Percentiles rank a stretch among this genome's conserved stretches.
These are phyloP conservation scores for Daldinia vernicosa DNA, from an alignment of 495 filamentous ascomycete genomes.

Conservation along the genomic window DNA sequence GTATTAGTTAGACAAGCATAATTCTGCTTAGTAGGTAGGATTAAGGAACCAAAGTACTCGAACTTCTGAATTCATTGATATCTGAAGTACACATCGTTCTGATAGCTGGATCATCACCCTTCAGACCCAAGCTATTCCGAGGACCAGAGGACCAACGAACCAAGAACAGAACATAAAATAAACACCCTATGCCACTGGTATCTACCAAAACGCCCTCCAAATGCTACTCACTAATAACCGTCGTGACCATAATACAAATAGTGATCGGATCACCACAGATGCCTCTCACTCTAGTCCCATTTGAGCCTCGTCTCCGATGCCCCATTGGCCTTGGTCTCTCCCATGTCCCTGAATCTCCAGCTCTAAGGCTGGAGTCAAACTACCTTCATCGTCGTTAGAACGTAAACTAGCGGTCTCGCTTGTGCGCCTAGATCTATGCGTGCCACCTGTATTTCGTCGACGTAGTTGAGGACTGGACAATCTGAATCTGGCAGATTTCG, in stretches of 20 bases:
- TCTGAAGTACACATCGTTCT: not conserved
- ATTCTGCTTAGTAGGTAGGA: not conserved
- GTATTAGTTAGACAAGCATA: not conserved
- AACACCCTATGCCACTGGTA: conserved; percentile 38
- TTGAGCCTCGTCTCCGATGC: conserved; percentile 63
- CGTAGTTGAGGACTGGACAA: conserved; percentile 37
- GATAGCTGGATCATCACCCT: not conserved
- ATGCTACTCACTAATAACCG: conserved; percentile 22
- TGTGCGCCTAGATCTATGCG: conserved; percentile 45
- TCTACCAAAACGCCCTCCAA: conserved; percentile 45
- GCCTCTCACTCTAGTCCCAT: conserved; percentile 58
- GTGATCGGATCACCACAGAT: not conserved
- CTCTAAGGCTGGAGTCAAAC: conserved; percentile 43
- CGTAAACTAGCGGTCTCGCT: conserved; percentile 48
- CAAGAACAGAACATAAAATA: not conserved
- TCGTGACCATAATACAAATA: conserved; percentile 5
- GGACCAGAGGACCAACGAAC: not conserved
- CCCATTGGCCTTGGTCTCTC: conserved; percentile 55
- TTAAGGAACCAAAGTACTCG: not conserved
- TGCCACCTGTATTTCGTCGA: conserved; percentile 40
- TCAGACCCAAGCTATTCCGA: not conserved
- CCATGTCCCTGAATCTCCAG: conserved; percentile 58
- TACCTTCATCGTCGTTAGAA: conserved; percentile 50
- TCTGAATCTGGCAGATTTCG: conserved; percentile 41
- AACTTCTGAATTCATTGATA: not conserved